Evolutionary conservation across 106 monocot species (phyloP), one percentile per base, ranked within the genome.

Genomic region (Platanthera guangdongensis): DNA sequence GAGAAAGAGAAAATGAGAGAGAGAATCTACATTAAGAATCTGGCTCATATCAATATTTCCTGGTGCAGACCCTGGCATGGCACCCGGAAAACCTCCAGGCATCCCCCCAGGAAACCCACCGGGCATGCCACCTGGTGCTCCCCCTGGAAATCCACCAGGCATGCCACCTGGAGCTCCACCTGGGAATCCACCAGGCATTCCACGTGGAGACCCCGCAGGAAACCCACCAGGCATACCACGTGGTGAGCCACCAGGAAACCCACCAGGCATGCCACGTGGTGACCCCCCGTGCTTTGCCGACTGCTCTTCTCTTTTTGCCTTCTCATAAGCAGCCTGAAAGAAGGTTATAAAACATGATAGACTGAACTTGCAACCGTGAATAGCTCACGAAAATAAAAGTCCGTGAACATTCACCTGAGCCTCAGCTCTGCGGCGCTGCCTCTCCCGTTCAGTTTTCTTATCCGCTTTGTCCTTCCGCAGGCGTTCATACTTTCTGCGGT

Each of bases 11-110:
- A 16, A 21, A 3, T 75, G 19, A 14, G 30, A 51, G 4, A 67
- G 52, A 47, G 47, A 82, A 12, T 30, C 82, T 82, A 99, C 97
- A 84, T 94, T 94, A 16, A 99, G 84, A 73, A 99, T 99, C 60
- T 94, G 83, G 88, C 94, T 99, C 94, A 94, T 99, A 75, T 99
- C 92, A 71, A 92, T 80, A 75, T 85, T 88, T 53, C 90, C 92
- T 32, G 95, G 92, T 19, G 67, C 74, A 9, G 75, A 81, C 9
- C 94, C 95, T 69, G 87, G 90, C 87, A 86, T 85, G 15, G 76
- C 82, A 51, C 89, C 83, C 11, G 85, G 85, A 52, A 86, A 80
- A 18, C 86, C 83, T 32, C 83, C 87, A 11, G 87, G 87, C 81
- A 87, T 81, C 3, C 74, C 86, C 3, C 25, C 39, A 9, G 86